Evolutionary conservation across 1,139 yeast species (phyloP).

Genomic region (Nakaseomyces sp.): DNA sequence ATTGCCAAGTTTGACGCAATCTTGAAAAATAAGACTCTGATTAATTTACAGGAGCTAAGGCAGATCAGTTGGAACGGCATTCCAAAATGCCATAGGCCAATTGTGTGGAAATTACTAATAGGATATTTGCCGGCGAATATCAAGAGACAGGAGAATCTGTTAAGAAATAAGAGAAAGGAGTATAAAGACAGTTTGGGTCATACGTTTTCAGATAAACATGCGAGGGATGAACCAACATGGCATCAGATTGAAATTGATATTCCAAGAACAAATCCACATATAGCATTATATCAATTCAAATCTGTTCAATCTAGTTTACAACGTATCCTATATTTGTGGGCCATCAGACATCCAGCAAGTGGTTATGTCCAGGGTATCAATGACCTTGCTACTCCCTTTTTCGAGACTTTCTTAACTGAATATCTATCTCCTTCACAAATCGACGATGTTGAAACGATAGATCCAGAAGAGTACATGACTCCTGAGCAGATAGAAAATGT

Average conservation of each 20-base stretch:
- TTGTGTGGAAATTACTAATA: constrained; percentile 79
- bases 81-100: constrained; percentile 71
- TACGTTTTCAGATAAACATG: constrained; percentile 47
- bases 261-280: constrained; percentile 85
- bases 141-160: constrained; percentile 59
- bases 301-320: constrained; percentile 74
- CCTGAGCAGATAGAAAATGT: constrained; percentile 46
- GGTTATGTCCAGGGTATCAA: constrained; percentile 99
- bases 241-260: constrained; percentile 95
- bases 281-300: constrained; percentile 58
- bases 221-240: constrained; percentile 75
- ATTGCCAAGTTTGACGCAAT: constrained; percentile 60
- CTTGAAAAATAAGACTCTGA: constrained; percentile 46
- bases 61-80: constrained; percentile 91
- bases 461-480: constrained; percentile 53
- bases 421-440: constrained; percentile 39
- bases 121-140: constrained; percentile 88
- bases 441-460: constrained; percentile 43
- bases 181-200: constrained; percentile 61
- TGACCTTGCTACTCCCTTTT: constrained; percentile 90
- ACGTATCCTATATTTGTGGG: constrained; percentile 84
- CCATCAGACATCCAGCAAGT: constrained; percentile 93
- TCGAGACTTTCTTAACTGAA: constrained; percentile 71
- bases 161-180: constrained; percentile 77
- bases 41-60: constrained; percentile 60